Evolutionary conservation across 768 basidiomycete genomes (phyloP).

Genomic region (Tulasnella sp.): DNA sequence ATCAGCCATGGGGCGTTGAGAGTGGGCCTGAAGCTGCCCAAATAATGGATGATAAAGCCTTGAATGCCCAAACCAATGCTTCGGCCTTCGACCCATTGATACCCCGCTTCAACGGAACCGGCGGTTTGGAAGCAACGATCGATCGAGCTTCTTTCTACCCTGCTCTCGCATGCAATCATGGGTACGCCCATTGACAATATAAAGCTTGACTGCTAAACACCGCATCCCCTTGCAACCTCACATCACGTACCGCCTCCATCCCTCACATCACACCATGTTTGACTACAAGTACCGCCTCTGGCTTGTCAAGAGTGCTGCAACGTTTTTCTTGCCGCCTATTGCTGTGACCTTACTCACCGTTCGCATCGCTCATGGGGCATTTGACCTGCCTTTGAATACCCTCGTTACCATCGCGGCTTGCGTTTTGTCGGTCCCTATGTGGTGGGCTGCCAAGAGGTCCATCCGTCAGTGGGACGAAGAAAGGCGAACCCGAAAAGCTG

Average conservation of each 20-base stretch:
- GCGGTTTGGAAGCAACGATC: too few relatives aligned
- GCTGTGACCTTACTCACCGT: not conserved
- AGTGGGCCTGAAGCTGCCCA: too few relatives aligned
- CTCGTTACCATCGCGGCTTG: not conserved
- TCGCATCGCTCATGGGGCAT: not conserved
- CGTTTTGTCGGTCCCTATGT: constrained; percentile 2
- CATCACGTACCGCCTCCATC: not conserved
- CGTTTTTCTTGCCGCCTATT: not conserved
- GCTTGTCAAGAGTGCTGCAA: not conserved
- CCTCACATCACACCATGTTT: not conserved
- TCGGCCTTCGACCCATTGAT: too few relatives aligned
- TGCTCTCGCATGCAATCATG: too few relatives aligned
- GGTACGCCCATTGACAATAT: too few relatives aligned
- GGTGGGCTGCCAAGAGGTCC: constrained; percentile 2
- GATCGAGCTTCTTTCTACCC: too few relatives aligned
- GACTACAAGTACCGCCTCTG: constrained; percentile 5
- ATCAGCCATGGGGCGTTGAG: too few relatives aligned
- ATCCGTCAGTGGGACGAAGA: not conserved
- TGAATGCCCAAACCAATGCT: too few relatives aligned
- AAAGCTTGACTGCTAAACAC: too few relatives aligned
- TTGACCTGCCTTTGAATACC: not conserved
- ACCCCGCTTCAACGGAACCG: too few relatives aligned
- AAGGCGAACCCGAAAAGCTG: not conserved
- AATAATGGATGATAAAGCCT: too few relatives aligned
- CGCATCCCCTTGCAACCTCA: too few relatives aligned